Evolutionary conservation across 2,329 filamentous ascomycete genomes (phyloP).

Genomic region (Sporothrix curviconia): DNA sequence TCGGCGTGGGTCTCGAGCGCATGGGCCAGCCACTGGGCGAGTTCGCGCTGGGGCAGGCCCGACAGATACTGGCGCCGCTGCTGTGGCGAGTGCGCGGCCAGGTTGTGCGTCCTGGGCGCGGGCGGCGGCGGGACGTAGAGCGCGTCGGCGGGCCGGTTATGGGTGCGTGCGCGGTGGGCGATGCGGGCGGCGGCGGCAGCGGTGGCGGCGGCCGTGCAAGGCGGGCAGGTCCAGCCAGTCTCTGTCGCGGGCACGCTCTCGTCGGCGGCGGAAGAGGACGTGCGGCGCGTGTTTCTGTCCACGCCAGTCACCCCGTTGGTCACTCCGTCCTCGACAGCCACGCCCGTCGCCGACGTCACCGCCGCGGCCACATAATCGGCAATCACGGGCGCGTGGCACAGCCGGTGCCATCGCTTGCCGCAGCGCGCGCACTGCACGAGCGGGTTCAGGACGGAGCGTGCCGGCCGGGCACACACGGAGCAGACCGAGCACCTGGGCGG

Average conservation of each 20-base stretch:
- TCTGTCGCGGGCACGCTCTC: no score
- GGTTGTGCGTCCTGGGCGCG: neutral
- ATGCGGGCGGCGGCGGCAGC: neutral
- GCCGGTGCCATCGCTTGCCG: slow-evolving; percentile 72
- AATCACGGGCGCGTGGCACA: slow-evolving; percentile 72
- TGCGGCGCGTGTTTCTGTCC: slow-evolving; percentile 18
- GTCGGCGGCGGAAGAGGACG: neutral
- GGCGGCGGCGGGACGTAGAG: neutral
- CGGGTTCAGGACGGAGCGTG: slow-evolving; percentile 47
- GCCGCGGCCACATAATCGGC: slow-evolving; percentile 43
- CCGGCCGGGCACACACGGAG: neutral
- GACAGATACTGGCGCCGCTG: slow-evolving; percentile 59
- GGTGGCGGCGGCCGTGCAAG: neutral
- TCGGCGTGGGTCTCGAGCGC: slow-evolving; percentile 56
- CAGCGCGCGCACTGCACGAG: slow-evolving; percentile 85
- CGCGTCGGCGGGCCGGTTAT: neutral
- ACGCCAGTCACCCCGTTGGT: slow-evolving; percentile 59
- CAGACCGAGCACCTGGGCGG: neutral
- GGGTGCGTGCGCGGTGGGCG: neutral
- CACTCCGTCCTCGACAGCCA: neutral
- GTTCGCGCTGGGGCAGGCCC: slow-evolving; percentile 50
- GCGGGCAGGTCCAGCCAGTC: neutral
- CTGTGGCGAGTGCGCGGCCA: slow-evolving; percentile 28
- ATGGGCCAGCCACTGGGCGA: slow-evolving; percentile 60
- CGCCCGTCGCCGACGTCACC: slow-evolving; percentile 58